Conservation (phyloP, 108 stramenopile species). For the Nitzschia putrida region DNA sequence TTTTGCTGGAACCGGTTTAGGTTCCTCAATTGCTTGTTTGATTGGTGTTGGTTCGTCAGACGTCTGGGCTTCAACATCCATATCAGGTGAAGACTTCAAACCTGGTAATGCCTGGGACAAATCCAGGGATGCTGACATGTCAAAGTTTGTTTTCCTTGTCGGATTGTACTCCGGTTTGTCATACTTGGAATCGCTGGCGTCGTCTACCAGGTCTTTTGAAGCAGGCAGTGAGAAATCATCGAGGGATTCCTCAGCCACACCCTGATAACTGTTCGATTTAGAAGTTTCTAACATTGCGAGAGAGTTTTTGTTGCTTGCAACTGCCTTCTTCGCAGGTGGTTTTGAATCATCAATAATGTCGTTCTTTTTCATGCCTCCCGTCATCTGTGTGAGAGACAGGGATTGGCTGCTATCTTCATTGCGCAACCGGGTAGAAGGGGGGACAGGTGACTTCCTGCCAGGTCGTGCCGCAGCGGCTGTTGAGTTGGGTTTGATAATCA, state of each 20-base stretch:
- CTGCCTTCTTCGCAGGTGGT: not conserved
- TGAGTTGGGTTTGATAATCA: too few relatives aligned
- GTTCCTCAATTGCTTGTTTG: not conserved
- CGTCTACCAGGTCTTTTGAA: constrained; percentile 8
- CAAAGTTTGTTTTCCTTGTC: not conserved
- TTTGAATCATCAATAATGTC: not conserved
- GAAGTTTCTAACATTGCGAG: too few relatives aligned
- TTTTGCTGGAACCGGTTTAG: not conserved
- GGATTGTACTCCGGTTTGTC: constrained; percentile 21
- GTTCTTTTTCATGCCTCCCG: too few relatives aligned
- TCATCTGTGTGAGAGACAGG: too few relatives aligned
- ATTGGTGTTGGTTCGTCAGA: not conserved
- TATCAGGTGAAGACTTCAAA: not conserved
- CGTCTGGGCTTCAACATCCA: constrained; percentile 2
- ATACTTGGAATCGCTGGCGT: constrained; percentile 1
- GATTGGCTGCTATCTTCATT: too few relatives aligned
- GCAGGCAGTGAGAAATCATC: constrained; percentile 8
- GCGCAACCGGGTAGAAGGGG: too few relatives aligned
- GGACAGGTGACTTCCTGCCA: too few relatives aligned
- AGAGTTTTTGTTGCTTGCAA: not conserved
- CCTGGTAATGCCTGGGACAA: not conserved
- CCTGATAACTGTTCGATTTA: too few relatives aligned
- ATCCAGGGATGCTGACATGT: constrained; percentile 3
- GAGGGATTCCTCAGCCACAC: not conserved
- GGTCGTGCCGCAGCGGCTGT: too few relatives aligned